Evolutionary conservation across 768 basidiomycete genomes (phyloP).

Genomic region (Suillus plorans): DNA sequence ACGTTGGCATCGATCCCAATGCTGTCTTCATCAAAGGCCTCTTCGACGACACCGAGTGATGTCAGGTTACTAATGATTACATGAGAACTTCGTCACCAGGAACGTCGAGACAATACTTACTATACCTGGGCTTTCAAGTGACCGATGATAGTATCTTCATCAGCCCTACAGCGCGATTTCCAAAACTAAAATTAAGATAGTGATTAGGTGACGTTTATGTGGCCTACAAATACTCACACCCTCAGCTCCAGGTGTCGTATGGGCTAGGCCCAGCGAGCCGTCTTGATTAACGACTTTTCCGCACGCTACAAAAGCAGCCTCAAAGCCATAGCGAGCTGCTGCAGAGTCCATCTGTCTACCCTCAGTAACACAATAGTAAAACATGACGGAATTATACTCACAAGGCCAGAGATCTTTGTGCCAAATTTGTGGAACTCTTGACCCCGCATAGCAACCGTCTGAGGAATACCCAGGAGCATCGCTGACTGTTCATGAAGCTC

Average conservation of each 20-base stretch:
- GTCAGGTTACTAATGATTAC: neutral
- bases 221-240: too few relatives aligned
- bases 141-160: neutral
- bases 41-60: neutral
- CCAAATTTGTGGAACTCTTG: too few relatives aligned
- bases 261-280: neutral
- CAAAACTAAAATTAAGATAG: too few relatives aligned
- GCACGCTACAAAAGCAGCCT: neutral
- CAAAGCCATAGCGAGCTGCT: neutral
- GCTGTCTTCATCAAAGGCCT: neutral
- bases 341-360: neutral
- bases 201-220: too few relatives aligned
- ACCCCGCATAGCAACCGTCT: too few relatives aligned
- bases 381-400: too few relatives aligned
- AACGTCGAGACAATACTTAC: neutral
- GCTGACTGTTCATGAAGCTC: too few relatives aligned
- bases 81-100: neutral
- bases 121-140: constrained; percentile 3
- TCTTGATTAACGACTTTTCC: neutral
- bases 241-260: neutral
- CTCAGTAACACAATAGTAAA: neutral
- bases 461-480: too few relatives aligned
- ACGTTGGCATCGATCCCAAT: neutral
- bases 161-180: too few relatives aligned
- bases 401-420: too few relatives aligned